A percentile compares a stretch with the other conserved stretches of the same genome.
Evolutionary conservation across 2,329 filamentous ascomycete species (phyloP).

Genomic region (Lasiodiplodia citricola): DNA sequence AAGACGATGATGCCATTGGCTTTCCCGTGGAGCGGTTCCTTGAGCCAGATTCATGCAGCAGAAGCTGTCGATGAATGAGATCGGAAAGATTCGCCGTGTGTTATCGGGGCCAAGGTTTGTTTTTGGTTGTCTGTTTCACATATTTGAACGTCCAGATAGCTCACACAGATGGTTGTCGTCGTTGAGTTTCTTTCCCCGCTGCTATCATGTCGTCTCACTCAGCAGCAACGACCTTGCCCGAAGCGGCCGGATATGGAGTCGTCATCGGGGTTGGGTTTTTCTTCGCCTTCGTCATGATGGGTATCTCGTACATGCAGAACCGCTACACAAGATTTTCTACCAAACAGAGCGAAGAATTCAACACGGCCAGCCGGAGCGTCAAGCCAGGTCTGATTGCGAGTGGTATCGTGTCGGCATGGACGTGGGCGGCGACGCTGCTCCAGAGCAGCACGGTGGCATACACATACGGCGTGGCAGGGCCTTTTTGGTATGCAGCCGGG

Average conservation of each 20-base stretch:
- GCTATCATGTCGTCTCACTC: conserved; percentile 12
- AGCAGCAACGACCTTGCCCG: conserved; percentile 4
- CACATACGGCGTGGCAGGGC: conserved; percentile 40
- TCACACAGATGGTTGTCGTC: not conserved
- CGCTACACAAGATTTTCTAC: conserved; percentile 30
- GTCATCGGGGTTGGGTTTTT: conserved; percentile 41
- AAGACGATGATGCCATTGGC: not conserved
- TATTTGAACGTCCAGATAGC: not conserved
- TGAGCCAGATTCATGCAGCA: too few species aligned
- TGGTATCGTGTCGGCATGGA: conserved; percentile 49
- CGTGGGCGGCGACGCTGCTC: conserved; percentile 39
- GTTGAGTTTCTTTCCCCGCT: not conserved
- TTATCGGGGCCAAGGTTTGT: not conserved
- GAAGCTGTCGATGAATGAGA: too few species aligned
- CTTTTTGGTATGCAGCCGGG: conserved; percentile 50
- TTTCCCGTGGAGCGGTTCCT: not conserved
- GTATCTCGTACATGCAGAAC: conserved; percentile 47
- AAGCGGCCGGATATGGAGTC: conserved; percentile 37
- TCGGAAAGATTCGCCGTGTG: not conserved
- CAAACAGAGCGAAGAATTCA: conserved; percentile 63
- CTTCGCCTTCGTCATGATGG: conserved; percentile 43
- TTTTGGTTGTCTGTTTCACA: not conserved
- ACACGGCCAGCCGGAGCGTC: conserved; percentile 59
- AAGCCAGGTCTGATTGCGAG: conserved; percentile 59
- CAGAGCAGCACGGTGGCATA: conserved; percentile 41